Evolutionary conservation across 805 yeast genomes (phyloP), one percentile per base, ranked within the genome.

Genomic region (Saturnispora sanitii): DNA sequence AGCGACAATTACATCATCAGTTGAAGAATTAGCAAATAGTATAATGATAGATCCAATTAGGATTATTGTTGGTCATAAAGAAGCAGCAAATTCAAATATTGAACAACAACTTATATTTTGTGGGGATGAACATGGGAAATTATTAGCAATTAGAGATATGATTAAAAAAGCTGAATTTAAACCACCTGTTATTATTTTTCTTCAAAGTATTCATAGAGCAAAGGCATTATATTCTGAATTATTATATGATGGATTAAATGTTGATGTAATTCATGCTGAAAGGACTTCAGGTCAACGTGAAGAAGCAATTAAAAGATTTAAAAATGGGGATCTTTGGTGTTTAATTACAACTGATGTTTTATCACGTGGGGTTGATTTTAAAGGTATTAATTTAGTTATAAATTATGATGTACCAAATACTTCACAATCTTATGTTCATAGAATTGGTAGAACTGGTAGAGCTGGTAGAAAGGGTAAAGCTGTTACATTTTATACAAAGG

Each of bases 381-480:
- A 86, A 55, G 96, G 96, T 41, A 90, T 92, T 37, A 92, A 88
- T 55, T 59, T 94, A 44, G 96, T 92, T 31, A 84, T 92, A 49
- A 92, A 92, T 62, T 92, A 92, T 60, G 99, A 92, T 62, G 95
- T 92, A 11, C 99, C 99, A 15, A 83, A 78, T 52, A 75, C 82
- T 33, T 86, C 96, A 1, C 96, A 90, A 60, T 81, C 95, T 0
- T 92, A 92, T 58, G 96, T 92, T 35, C 99, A 92, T 61, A 77
- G 99, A 65, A 85, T 92, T 53, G 99, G 99, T 61, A 82, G 99
- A 70, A 90, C 98, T 2, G 99, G 98, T 50, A 80, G 99, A 70
- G 95, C 86, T 40, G 95, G 95, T 1, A 76, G 82, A 45, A 54
- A 64, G 7, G 98, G 99, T 43, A 72, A 71, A 51, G 96, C 97